phyloP scores from a whole-genome alignment of 2,329 filamentous ascomycete species.

The Berkeleyomyces basicola region DNA sequence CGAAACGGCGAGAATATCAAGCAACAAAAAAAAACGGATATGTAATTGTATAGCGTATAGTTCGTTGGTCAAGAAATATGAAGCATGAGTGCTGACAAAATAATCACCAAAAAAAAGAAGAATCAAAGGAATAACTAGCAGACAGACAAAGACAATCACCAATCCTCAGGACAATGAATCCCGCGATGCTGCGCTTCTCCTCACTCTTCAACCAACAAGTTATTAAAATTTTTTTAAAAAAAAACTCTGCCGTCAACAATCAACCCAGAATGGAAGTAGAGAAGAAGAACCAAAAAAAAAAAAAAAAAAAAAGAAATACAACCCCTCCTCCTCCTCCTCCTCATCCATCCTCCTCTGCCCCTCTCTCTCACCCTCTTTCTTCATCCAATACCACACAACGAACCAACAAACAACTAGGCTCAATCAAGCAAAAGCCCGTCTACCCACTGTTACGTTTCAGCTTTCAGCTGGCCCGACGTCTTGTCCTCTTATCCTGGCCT shows the following conservation, averaged over 20 bases:
- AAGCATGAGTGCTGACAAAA: no score
- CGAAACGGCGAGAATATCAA: no score
- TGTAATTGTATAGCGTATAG: neutral
- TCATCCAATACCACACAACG: neutral
- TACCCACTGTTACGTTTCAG: conserved; percentile 5
- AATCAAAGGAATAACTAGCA: no score
- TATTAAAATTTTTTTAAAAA: no score
- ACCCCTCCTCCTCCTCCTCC: neutral
- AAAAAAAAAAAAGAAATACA: neutral
- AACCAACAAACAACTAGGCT: neutral
- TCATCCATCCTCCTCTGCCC: neutral
- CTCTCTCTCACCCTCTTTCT: neutral
- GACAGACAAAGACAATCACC: no score
- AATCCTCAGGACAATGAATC: no score
- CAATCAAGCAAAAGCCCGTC: neutral
- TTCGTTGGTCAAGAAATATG: neutral
- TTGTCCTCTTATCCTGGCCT: neutral
- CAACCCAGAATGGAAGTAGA: neutral
- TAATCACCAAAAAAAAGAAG: no score
- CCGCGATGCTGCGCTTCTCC: no score
- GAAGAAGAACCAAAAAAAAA: neutral
- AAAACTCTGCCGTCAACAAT: neutral
- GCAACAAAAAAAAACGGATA: no score
- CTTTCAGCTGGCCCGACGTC: conserved; percentile 2
- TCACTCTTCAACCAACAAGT: no score